phyloP scores from a whole-genome alignment of 805 yeast species.

The Cyberlindnera euphorbiiphila region DNA sequence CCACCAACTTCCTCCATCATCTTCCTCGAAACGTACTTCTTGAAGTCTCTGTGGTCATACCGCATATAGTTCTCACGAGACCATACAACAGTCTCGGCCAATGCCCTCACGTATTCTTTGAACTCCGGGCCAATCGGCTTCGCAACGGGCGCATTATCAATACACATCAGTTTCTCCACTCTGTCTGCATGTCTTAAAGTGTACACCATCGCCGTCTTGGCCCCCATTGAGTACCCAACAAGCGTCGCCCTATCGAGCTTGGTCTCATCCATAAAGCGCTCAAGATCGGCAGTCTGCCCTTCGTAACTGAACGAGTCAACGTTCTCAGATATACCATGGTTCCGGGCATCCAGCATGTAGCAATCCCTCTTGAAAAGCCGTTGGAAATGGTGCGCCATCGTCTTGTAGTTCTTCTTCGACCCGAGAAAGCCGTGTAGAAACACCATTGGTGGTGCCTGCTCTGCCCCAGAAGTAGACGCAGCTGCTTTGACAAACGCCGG shows the following conservation, averaged over 20 bases:
- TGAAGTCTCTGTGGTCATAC: slow-evolving; percentile 4
- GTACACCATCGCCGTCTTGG: slow-evolving; percentile 48
- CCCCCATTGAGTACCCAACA: slow-evolving; percentile 61
- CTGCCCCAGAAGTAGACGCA: not conserved
- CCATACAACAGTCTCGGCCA: slow-evolving; percentile 14
- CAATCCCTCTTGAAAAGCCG: slow-evolving; percentile 32
- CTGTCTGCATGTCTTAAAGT: slow-evolving; percentile 35
- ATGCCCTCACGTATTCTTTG: slow-evolving; percentile 4
- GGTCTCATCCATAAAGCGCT: slow-evolving; percentile 14
- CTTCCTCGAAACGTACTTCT: slow-evolving; percentile 4
- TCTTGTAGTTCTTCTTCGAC: slow-evolving; percentile 39
- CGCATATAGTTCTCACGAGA: slow-evolving; percentile 2
- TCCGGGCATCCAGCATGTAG: slow-evolving; percentile 47
- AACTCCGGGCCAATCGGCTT: slow-evolving; percentile 33
- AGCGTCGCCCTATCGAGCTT: slow-evolving; percentile 31
- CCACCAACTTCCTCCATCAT: slow-evolving; percentile 7
- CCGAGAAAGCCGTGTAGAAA: slow-evolving; percentile 57
- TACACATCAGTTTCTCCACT: slow-evolving; percentile 40
- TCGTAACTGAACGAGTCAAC: slow-evolving; percentile 40
- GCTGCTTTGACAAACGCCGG: slow-evolving; percentile 9
- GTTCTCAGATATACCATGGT: slow-evolving; percentile 50
- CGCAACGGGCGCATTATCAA: slow-evolving; percentile 43
- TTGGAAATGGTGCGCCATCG: slow-evolving; percentile 36
- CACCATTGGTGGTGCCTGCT: slow-evolving; percentile 33
- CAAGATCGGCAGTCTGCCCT: slow-evolving; percentile 22